Evolutionary conservation across 176 grass and related monocot genomes (phyloP), one percentile per base, ranked within the genome.

Genomic region (Ensete ventricosum): DNA sequence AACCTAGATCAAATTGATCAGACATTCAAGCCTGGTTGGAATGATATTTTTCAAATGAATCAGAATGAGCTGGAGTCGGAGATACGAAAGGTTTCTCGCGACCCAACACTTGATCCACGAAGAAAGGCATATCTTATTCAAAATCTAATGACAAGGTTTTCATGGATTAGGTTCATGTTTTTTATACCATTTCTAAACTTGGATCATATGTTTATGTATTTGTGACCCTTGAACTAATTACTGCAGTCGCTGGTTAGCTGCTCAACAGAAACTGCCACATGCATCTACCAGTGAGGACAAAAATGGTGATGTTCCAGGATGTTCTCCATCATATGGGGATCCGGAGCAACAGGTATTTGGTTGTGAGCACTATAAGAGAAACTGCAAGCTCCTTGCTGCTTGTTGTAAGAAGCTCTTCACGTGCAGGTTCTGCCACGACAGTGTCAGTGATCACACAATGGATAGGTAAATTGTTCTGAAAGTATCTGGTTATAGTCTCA

Each of bases 121-220:
- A 86, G 88, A 69, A 96, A 88, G 70, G 91, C 91, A 49, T 96
- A 96, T 86, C 76, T 96, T 74, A 91, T 96, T 26, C 91, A 96
- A 80, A 96, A 96, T 86, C 91, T 96, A 26, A 96, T 96, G 91
- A 96, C 91, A 22, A 96, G 91, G 91, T 91, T 76, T 76, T 11
- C 48, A 9, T 27, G 9, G 2, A 22, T 54, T 7, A 11, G 8
- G 2, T 53, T 24, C 20, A 7, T 62, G 20, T 62, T 43, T 43
- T 6, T 43, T 43, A 14, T n/a, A 62, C 57, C 17, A 62, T 62
- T 62, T 62, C 17, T 14, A 62, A 17, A 19, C 13, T 62, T 62
- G 17, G 57, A 14, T 62, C 57, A 19, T 62, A 19, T n/a, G 14
- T 62, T 52, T 73, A 20, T 23, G 29, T n/a, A 48, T 9, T 13